phyloP scores from a whole-genome alignment of 2,329 filamentous ascomycete genomes.

The Monilinia fructicola region DNA sequence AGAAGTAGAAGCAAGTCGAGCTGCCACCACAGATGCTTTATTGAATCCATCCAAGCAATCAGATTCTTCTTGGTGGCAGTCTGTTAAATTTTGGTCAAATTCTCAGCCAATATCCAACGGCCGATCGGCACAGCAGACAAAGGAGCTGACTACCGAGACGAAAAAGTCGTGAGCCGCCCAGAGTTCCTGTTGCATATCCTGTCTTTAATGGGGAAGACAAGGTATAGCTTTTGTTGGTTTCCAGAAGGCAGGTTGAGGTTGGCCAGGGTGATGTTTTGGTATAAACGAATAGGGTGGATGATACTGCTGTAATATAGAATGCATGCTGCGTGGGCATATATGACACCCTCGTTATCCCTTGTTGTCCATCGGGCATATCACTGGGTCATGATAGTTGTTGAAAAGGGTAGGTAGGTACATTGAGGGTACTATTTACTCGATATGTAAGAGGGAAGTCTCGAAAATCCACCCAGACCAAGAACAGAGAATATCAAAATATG shows the following conservation, averaged over 20 bases:
- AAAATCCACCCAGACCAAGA: not conserved
- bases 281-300: not conserved
- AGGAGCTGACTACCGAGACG: not conserved
- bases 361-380: not conserved
- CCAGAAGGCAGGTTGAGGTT: not conserved
- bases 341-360: not conserved
- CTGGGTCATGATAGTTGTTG: not conserved
- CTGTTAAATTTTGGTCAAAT: slow-evolving; percentile 27
- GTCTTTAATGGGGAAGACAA: not conserved
- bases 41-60: slow-evolving; percentile 26
- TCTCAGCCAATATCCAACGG: not conserved
- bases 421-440: not conserved
- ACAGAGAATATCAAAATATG: not conserved
- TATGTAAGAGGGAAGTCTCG: not conserved
- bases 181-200: not conserved
- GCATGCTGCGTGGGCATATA: not conserved
- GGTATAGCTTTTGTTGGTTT: not conserved
- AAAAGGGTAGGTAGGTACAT: not conserved
- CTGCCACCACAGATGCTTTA: slow-evolving; percentile 28
- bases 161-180: not conserved
- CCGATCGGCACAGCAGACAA: not conserved
- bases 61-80: slow-evolving; percentile 35
- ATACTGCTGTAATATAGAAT: slow-evolving; percentile 5
- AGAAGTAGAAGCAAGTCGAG: slow-evolving; percentile 32
- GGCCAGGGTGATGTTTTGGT: not conserved